Base-by-base conservation (phyloP, 495 filamentous ascomycete genomes). In the Trichoderma erinaceum region DNA sequence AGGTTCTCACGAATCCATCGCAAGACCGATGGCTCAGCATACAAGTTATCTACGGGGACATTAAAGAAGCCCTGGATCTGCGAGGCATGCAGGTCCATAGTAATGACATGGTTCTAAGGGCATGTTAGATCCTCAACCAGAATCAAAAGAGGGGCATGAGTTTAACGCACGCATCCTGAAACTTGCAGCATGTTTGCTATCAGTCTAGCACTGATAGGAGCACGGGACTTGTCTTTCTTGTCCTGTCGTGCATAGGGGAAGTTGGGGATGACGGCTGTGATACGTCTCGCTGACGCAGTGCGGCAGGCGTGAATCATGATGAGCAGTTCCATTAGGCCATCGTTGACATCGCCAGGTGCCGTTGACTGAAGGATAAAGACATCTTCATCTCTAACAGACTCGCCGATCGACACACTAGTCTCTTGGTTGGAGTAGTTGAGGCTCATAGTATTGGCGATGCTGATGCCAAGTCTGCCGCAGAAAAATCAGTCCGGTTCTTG, bases 231-330 rank as follows among this genome's bases (percentile, higher is more conserved):
- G 79, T 98, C 95, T 79, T 99, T 99, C 83, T 99, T 99, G 82
- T 99, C 95, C 79, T 99, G 95, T 35, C 95, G 91, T n/a, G 94
- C 94, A 74, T 99, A 97, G 35, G 93, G 94, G 81, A 97, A 99
- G 80, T 99, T 97, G 69, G 95, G 95, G 65, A 97, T 91, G 67
- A 93, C 87, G 70, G 90, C 90, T 25, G 92, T 97, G 79, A 99
- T 97, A 69, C 92, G 88, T 69, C 93, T 86, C 6, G 93, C 93
- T n/a, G 89, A 76, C 44, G 95, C 96, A 27, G 95, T 97, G 72
- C 96, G 94, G 85, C 95, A 99, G 66, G 95, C 95, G 75, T 97
- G 96, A 82, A 98, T 97, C 88, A 98, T 97, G 78, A 98, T 98
- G 43, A 99, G 85, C 63, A 99, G 87, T 80, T 99, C 95, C 95